These are phyloP conservation scores for Citrus mangshanensis DNA, from an alignment of 345 rosid genomes.

Conservation along the genomic window DNA sequence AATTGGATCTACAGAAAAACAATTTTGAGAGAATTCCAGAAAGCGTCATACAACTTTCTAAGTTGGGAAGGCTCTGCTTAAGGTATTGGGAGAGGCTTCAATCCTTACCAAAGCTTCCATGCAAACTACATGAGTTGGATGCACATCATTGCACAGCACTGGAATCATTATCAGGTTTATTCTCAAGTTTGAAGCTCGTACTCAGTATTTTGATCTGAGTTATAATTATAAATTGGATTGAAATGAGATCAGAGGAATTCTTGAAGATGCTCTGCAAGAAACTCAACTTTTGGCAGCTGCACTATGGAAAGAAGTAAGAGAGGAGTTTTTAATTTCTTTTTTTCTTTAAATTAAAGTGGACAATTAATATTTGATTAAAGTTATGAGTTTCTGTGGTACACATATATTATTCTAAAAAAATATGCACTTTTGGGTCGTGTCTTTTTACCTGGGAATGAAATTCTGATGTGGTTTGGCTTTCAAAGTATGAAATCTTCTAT, in stretches of 20 bases:
- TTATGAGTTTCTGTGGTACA: neutral
- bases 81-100: neutral
- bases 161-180: neutral
- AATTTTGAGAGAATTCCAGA: neutral
- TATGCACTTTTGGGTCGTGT: neutral
- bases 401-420: no score
- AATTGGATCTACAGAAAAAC: neutral
- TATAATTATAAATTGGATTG: no score
- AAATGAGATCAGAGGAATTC: neutral
- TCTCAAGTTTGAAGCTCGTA: neutral
- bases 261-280: neutral
- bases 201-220: no score
- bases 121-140: neutral
- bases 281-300: neutral
- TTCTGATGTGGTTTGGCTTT: neutral
- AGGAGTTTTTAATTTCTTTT: neutral
- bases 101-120: slow-evolving; percentile 11
- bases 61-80: neutral
- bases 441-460: neutral
- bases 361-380: no score
- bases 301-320: neutral
- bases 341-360: no score
- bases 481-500: neutral
- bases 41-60: neutral
- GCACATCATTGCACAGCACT: neutral